These are phyloP conservation scores for Aureoboletus auriporus DNA, from an alignment of 768 basidiomycete genomes.

Conservation along the genomic window DNA sequence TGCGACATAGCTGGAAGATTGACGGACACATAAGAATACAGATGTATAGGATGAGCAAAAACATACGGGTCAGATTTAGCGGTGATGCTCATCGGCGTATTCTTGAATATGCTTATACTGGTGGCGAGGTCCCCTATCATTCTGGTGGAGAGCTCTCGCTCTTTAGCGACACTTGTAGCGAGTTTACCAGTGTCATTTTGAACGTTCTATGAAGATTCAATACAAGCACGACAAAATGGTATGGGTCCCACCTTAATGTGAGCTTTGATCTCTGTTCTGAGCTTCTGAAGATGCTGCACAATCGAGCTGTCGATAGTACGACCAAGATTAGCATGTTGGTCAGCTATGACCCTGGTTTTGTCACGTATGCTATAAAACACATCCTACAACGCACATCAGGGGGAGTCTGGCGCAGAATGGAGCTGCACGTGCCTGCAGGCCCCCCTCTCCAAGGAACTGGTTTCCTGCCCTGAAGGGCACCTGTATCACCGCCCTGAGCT, in stretches of 20 bases:
- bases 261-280: constrained; percentile 93
- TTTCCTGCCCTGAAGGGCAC: constrained; percentile 94
- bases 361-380: constrained; percentile 91
- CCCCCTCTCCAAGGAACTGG: constrained; percentile 98
- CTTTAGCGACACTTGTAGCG: constrained; percentile 86
- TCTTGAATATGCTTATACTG: constrained; percentile 88
- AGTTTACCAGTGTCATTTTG: constrained; percentile 96
- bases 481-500: constrained; percentile 93
- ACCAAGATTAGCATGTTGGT: constrained; percentile 94
- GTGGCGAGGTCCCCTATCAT: constrained; percentile 85
- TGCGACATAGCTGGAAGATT: constrained; percentile 49
- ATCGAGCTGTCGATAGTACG: constrained; percentile 96
- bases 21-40: neutral
- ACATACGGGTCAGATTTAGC: constrained; percentile 36
- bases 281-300: constrained; percentile 95
- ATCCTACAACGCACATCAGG: constrained; percentile 47
- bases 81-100: constrained; percentile 84
- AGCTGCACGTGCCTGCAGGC: constrained; percentile 61
- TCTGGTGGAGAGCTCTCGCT: constrained; percentile 79
- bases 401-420: neutral
- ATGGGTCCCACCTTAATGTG: constrained; percentile 74
- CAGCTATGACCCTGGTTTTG: constrained; percentile 89
- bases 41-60: neutral
- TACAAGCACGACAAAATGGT: neutral
- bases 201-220: constrained; percentile 55